Evolutionary conservation across 345 rosid species (phyloP), one percentile per base, ranked within the genome.

Genomic region (Lumnitzera littorea): DNA sequence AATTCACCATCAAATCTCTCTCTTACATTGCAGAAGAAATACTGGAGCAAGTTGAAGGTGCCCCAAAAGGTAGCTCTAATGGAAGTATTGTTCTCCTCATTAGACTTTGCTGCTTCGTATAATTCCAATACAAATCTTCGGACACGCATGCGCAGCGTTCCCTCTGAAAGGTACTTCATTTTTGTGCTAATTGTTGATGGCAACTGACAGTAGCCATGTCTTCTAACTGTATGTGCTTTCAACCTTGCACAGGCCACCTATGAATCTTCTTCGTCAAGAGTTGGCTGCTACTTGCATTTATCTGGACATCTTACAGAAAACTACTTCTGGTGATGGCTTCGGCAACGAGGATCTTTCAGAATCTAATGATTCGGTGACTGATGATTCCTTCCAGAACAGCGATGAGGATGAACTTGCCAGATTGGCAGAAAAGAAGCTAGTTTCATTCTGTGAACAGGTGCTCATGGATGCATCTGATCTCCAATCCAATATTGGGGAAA

Each of bases 201-300:
- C 17, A 15, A 48, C 43, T 36, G 43, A 36, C 9, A 36, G 43
- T 36, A 4, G 43, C 10, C 10, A 36, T 36, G 43, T 36, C 43
- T 36, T 36, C 5, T 36, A 9, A 36, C 43, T 36, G 9, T 7
- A 9, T 60, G 11, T 50, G 1, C 57, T 41, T 69, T 23, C 48
- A 41, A 20, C 13, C 52, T 66, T 29, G 61, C 60, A 68, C 91
- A 94, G 99, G 86, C 96, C 95, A 46, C 96, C 99, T 63, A 64
- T 76, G 67, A 94, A 91, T 77, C 95, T 94, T 72, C 84, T 94
- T 64, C 95, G 96, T 46, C 97, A 94, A 79, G 99, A 94, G 76
- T 72, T 88, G 43, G 83, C 86, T 47, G 99, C 92, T 70, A 83
- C 96, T 31, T 72, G 74, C 68, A 80, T 94, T 67, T 94, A 91